Evolutionary conservation across 768 basidiomycete species (phyloP), one percentile per base, ranked within the genome.

Genomic region (Suillus plorans): DNA sequence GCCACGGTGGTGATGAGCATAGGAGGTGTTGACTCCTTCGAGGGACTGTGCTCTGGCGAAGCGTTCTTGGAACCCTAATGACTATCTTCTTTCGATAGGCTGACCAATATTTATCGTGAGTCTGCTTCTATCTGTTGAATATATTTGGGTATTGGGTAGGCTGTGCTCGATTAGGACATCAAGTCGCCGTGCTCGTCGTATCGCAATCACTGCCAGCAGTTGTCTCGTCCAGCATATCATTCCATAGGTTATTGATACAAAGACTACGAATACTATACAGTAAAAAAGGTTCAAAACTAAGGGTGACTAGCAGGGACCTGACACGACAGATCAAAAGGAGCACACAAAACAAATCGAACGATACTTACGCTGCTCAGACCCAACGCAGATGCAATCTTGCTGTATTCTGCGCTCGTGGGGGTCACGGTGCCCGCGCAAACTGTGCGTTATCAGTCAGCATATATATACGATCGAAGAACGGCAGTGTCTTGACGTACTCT

Each of bases 401-500:
- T 72, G 74, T 87, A 89, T 68, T 89, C 89, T 0, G 69, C 64
- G 9, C 74, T 66, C 10, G 83, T 84, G 16, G 88, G 81, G 64
- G 69, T 81, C 5, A 16, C 44, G 0, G 22, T 67, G 8, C 82
- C 86, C 13, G 79, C 78, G 73, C 84, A 80, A 68, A 89, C 89
- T 89, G 61, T 34, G 50, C 41, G 25, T 12, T 1, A 37, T 50
- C 49, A 63, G 37, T 41, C 31, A 44, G 20, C 41, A 18, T 34
- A 56, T n/a, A 18, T 34, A 56, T n/a, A 34, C 34, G 36, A n/a
- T 9, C 13, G 44, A 50, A 49, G 2, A 34, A 53, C 13, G 58
- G 39, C 5, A 12, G 5, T 31, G 18, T 31, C n/a, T 58, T 12
- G 16, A 25, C 41, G 6, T 44, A 59, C 58, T 59, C 42, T 42